Evolutionary conservation across 306 rosid genomes (phyloP), one percentile per base, ranked within the genome.

Genomic region (Mucuna pruriens): DNA sequence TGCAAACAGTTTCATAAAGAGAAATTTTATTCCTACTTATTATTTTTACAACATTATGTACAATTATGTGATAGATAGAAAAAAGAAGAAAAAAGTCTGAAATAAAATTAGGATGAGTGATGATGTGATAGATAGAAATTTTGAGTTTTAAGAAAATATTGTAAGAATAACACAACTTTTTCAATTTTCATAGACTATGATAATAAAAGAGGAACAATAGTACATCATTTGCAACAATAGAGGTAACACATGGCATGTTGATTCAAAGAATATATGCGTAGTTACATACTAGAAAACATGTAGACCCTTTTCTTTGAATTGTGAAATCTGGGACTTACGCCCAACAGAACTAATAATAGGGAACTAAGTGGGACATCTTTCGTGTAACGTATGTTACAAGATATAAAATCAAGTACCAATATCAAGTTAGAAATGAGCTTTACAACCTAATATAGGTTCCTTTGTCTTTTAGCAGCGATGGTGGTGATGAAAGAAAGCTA

Each of bases 1-100:
- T 94, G 91, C 71, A 40, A 64, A 75, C 17, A 62, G 42, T 38
- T 29, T 63, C 75, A 66, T 45, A 15, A 23, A 49, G 39, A 60
- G 34, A 26, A 13, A 6, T 60, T 60, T 0, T 60, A 60, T 60
- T 29, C 10, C 26, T 17, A 52, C 11, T 62, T 62, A 29, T 6
- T 31, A 31, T 29, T 62, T 62, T 61, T 7, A 26, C 38, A 26
- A 22, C 7, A 62, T 62, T 7, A 29, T 31, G 16, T 33, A 15
- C 5, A 62, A 62, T 62, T 29, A 29, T 0, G 20, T 13, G 13
- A 55, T 19, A 61, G 12, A 29, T 6, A 13, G 16, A n/a, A 61
- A 61, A 29, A 29, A 16, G 19, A 13, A 29, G 66, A 60, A 16
- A 61, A 2, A 33, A 62, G 6, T 31, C 12, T 29, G 23, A 31